phyloP scores from a whole-genome alignment of 1,139 yeast genomes.

The Meyerozyma carpophila region DNA sequence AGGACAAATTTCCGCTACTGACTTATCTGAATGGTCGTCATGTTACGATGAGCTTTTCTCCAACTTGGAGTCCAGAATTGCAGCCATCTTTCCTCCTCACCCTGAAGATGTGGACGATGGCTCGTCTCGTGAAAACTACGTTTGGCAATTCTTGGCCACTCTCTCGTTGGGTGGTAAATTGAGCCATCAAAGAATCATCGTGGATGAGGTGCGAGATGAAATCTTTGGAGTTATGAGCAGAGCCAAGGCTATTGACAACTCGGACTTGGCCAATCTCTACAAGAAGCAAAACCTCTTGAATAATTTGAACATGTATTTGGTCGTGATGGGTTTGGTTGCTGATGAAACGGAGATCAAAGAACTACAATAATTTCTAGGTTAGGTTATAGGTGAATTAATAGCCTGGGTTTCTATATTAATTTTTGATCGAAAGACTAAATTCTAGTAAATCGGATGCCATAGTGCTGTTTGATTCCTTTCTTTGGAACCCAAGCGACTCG shows the following conservation, averaged over 20 bases:
- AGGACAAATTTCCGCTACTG: constrained; percentile 53
- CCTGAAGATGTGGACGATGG: constrained; percentile 57
- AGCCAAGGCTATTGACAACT: constrained; percentile 62
- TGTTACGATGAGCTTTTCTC: constrained; percentile 82
- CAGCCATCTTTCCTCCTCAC: constrained; percentile 78
- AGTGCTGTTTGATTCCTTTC: background rate
- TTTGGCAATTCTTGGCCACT: constrained; percentile 97
- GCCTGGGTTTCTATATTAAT: background rate
- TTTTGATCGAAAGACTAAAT: background rate
- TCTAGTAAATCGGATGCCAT: background rate
- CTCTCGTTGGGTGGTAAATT: constrained; percentile 88
- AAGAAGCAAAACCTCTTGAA: constrained; percentile 63
- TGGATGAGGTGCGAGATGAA: constrained; percentile 91
- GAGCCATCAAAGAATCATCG: constrained; percentile 89
- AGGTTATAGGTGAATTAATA: background rate
- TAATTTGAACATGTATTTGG: constrained; percentile 86
- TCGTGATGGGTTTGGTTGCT: constrained; percentile 95
- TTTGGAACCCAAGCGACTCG: background rate
- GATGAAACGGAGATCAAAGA: constrained; percentile 61
- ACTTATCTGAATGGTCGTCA: constrained; percentile 67
- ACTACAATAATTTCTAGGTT: constrained; percentile 20
- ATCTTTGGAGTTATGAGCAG: constrained; percentile 84
- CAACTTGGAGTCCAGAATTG: constrained; percentile 71
- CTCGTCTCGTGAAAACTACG: constrained; percentile 56
- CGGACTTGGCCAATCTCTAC: constrained; percentile 50